Evolutionary conservation across 495 filamentous ascomycete genomes (phyloP), one percentile per base, ranked within the genome.

Genomic region (Trichoderma asperelloides): DNA sequence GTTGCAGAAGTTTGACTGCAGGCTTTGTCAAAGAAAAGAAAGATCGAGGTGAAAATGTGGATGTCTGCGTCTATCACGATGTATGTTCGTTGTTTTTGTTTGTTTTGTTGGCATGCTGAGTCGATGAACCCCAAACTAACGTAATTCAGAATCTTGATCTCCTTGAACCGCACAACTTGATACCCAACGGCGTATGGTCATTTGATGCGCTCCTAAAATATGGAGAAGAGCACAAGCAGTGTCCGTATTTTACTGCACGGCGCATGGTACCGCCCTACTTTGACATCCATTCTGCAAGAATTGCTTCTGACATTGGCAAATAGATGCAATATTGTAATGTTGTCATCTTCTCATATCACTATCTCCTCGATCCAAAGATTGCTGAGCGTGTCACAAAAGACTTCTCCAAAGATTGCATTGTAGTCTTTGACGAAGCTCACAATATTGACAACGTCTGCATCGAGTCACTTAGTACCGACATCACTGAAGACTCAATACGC

Each of bases 391-490:
- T 99, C 3, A 98, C 96, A 1, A 92, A 90, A 75, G 94, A 99
- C 71, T 84, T 99, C 7, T 97, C 95, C 7, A 98, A 97, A 68
- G 95, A 99, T 74, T 96, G 93, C 74, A 99, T 99, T 33, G 91
- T 99, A 18, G 96, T 99, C 16, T 99, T 99, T 70, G 95, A 99
- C 73, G 95, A 99, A 72, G 95, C 95, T 23, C 95, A 99, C 77
- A 99, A 99, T 69, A 99, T 99, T 71, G 95, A 99, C 82, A 99
- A 99, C 75, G 95, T 99, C 64, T 98, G 96, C 75, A 99, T 99
- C 69, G 95, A 99, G 71, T 96, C 95, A 15, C 82, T 97, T 25
- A 97, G 94, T 72, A 96, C 96, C 33, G 95, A 99, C 75, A 82
- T 99, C 39, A 97, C 92, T 0, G 92, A 99, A 74, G 95, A 97